These are phyloP conservation scores for Calocybe indica DNA, from an alignment of 768 basidiomycete species.

Conservation along the genomic window DNA sequence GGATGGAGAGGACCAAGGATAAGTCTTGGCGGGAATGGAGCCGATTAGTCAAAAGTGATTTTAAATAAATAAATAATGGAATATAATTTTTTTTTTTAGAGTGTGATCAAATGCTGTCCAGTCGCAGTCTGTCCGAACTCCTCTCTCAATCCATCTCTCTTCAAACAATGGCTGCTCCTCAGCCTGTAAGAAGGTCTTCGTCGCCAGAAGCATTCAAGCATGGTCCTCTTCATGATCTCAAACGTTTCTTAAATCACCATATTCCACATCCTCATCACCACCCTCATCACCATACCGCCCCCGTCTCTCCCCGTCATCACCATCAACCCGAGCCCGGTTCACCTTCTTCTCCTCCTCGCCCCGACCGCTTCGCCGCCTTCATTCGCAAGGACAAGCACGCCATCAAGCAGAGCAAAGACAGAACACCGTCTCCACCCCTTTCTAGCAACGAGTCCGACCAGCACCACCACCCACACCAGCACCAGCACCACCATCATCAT, in stretches of 20 bases:
- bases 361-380: slow-evolving; percentile 18
- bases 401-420: slow-evolving; percentile 39
- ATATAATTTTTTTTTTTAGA: too few relatives aligned
- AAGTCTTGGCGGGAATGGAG: too few relatives aligned
- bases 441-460: slow-evolving; percentile 3
- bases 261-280: slow-evolving; percentile 52
- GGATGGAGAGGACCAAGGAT: slow-evolving; percentile 53
- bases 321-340: background rate
- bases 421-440: slow-evolving; percentile 30
- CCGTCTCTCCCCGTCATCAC: slow-evolving; percentile 8
- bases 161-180: slow-evolving; percentile 15
- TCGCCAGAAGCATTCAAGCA: slow-evolving; percentile 27
- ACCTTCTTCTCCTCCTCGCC: slow-evolving; percentile 14
- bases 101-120: too few relatives aligned
- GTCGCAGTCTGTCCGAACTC: background rate
- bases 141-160: slow-evolving; percentile 12
- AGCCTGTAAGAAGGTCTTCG: too few relatives aligned
- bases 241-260: slow-evolving; percentile 92
- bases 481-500: slow-evolving; percentile 16
- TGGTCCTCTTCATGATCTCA: slow-evolving; percentile 86
- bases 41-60: too few relatives aligned
- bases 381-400: slow-evolving; percentile 21
- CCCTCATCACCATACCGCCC: slow-evolving; percentile 17
- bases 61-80: too few relatives aligned
- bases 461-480: slow-evolving; percentile 10